phyloP scores from a whole-genome alignment of 2,329 filamentous ascomycete genomes.

The Epichloe coenophiala region DNA sequence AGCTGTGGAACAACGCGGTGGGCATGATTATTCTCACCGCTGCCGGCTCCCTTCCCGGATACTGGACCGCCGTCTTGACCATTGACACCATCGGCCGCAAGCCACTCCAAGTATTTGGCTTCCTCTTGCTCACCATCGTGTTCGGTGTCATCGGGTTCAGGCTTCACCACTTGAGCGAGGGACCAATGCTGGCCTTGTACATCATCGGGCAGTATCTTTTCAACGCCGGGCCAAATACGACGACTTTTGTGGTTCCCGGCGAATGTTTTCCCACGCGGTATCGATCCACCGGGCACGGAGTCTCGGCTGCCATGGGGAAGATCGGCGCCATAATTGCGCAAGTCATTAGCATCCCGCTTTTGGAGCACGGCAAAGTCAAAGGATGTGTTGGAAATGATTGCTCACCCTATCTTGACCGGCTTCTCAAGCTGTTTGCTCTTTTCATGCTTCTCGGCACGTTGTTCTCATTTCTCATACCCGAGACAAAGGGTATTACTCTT shows the following conservation, averaged over 20 bases:
- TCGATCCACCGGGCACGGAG: constrained; percentile 47
- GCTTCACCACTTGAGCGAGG: constrained; percentile 33
- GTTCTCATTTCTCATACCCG: constrained; percentile 59
- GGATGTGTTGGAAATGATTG: constrained; percentile 35
- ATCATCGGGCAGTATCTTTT: constrained; percentile 53
- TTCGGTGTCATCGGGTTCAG: constrained; percentile 51
- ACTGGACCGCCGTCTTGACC: constrained; percentile 61
- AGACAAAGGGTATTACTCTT: constrained; percentile 61
- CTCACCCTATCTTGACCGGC: constrained; percentile 51
- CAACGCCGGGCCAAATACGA: constrained; percentile 53
- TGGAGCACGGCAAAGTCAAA: constrained; percentile 39
- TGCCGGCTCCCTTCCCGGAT: constrained; percentile 66
- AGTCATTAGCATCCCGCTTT: constrained; percentile 48
- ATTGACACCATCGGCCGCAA: constrained; percentile 68
- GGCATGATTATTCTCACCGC: constrained; percentile 67
- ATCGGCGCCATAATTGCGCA: constrained; percentile 56
- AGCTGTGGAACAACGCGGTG: constrained; percentile 58
- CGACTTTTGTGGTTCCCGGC: constrained; percentile 50
- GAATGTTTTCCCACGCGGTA: constrained; percentile 54
- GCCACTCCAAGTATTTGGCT: constrained; percentile 55
- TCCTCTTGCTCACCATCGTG: constrained; percentile 44
- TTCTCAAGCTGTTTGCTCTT: constrained; percentile 65
- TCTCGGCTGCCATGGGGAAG: constrained; percentile 54
- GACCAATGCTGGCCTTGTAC: constrained; percentile 45
- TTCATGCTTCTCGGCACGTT: constrained; percentile 67